Conservation (phyloP, 441 rosid species). For the Biscutella laevigata region DNA sequence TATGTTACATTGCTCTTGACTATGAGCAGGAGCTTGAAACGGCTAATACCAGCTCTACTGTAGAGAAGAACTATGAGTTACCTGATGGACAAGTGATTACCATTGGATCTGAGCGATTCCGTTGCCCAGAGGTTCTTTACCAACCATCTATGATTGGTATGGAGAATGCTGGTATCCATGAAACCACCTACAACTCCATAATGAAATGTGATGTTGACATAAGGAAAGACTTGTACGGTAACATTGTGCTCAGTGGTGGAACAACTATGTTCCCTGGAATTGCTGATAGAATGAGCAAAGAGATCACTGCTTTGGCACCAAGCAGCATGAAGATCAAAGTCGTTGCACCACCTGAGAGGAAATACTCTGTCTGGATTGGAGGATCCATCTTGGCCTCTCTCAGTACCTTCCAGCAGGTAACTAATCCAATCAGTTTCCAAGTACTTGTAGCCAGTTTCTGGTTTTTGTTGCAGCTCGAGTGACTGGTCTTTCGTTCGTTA, state of each 20-base stretch:
- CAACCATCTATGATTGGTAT: conserved; percentile 51
- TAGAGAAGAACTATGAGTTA: conserved; percentile 50
- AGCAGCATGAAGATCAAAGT: conserved; percentile 50
- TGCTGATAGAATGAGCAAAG: conserved; percentile 46
- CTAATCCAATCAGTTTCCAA: background rate
- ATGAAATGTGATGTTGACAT: conserved; percentile 45
- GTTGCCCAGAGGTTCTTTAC: conserved; percentile 50
- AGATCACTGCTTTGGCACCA: conserved; percentile 41
- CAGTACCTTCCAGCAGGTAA: conserved; percentile 64
- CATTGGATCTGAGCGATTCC: conserved; percentile 55
- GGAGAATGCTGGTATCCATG: conserved; percentile 49
- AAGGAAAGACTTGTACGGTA: conserved; percentile 40
- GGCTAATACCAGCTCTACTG: conserved; percentile 43
- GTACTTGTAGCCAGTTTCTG: too few relatives aligned
- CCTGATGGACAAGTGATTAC: conserved; percentile 58
- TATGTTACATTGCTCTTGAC: conserved; percentile 52
- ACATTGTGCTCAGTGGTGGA: conserved; percentile 48
- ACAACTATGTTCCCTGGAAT: conserved; percentile 47
- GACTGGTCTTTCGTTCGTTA: too few relatives aligned
- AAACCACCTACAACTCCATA: conserved; percentile 45
- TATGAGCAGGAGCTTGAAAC: conserved; percentile 59
- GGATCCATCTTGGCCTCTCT: conserved; percentile 60
- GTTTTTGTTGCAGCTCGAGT: too few relatives aligned
- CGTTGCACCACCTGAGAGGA: conserved; percentile 68
- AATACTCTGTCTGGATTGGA: conserved; percentile 62